These are phyloP conservation scores for Fusarium veterinarium DNA, from an alignment of 2,329 filamentous ascomycete genomes.

Conservation along the genomic window DNA sequence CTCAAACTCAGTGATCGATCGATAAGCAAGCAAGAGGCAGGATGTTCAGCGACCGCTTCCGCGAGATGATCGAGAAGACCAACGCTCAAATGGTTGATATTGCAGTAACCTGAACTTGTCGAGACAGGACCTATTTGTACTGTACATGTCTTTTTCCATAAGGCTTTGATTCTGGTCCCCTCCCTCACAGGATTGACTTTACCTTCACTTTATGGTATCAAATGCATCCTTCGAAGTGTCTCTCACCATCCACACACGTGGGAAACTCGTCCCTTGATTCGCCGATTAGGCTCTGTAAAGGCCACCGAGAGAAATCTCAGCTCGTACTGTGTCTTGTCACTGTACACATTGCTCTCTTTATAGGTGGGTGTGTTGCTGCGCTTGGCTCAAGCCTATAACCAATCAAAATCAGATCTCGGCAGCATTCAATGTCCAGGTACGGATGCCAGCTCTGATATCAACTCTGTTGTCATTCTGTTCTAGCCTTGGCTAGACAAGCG, in stretches of 20 bases:
- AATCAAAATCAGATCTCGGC: conserved; percentile 28
- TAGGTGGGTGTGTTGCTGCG: conserved; percentile 24
- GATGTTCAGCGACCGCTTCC: not conserved
- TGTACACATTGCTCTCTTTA: conserved; percentile 18
- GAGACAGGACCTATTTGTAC: not conserved
- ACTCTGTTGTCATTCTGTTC: conserved; percentile 13
- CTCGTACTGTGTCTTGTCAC: conserved; percentile 29
- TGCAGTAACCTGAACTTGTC: not conserved
- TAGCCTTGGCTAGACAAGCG: conserved; percentile 20
- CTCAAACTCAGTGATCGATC: not conserved
- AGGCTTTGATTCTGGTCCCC: not conserved
- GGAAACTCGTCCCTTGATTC: conserved; percentile 37
- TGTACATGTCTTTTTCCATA: not conserved
- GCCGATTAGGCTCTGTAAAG: conserved; percentile 27
- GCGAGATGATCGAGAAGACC: not conserved
- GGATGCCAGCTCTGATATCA: conserved; percentile 34
- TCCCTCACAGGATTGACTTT: conserved; percentile 7
- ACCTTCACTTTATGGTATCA: not conserved
- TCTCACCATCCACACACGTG: conserved; percentile 39
- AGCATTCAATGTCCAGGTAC: conserved; percentile 32
- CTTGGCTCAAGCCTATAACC: conserved; percentile 21
- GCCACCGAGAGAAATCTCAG: conserved; percentile 25
- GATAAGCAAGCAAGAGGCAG: not conserved
- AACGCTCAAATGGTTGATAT: not conserved
- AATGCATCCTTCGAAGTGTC: conserved; percentile 13